A percentile compares a stretch with the other conserved stretches of the same genome.
Conservation (phyloP, 306 rosid species). For the Cucumis hystrix region DNA sequence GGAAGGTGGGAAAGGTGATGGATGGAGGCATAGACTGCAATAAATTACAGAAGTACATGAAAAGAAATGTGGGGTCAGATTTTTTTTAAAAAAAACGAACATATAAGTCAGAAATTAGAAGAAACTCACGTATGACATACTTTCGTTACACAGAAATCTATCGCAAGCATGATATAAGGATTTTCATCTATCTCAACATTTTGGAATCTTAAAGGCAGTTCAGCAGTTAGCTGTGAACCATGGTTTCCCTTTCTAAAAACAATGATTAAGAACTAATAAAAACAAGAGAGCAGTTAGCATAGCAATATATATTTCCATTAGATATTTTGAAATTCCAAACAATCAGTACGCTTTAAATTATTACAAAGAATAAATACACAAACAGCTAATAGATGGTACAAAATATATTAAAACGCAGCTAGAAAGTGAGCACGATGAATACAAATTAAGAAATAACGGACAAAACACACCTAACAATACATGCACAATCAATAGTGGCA, state of each 20-base stretch:
- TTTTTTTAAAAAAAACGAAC: background rate
- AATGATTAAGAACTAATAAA: background rate
- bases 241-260: background rate
- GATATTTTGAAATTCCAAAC: background rate
- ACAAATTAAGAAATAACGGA: background rate
- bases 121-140: background rate
- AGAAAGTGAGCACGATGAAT: background rate
- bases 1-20: background rate
- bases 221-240: background rate
- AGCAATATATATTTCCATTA: background rate
- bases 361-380: background rate
- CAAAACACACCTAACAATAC: background rate
- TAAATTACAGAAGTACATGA: background rate
- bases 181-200: background rate
- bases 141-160: background rate
- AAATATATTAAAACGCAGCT: background rate
- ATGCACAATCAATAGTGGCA: background rate
- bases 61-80: background rate
- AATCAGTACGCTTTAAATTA: background rate
- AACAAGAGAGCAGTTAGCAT: background rate
- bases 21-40: background rate
- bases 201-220: background rate
- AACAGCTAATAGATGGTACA: background rate
- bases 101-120: background rate
- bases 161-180: background rate